A percentile compares a stretch with the other conserved stretches of the same genome.
These are phyloP conservation scores for Aegle marmelos DNA, from an alignment of 345 rosid genomes.

Conservation along the genomic window DNA sequence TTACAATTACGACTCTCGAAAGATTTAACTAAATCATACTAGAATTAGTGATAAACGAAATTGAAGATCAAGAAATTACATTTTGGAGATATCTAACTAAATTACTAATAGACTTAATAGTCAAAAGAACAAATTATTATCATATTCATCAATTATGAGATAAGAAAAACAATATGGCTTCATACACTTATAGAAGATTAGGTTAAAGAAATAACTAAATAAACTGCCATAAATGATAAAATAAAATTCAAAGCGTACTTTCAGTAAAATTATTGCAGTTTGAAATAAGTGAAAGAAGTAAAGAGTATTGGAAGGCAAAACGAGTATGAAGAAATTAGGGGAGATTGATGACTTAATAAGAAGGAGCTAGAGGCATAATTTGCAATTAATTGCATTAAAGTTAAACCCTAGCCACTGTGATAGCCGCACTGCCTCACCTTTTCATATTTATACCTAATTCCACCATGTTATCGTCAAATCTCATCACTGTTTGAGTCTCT, in stretches of 20 bases:
- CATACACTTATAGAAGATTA: neutral
- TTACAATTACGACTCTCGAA: conserved; percentile 26
- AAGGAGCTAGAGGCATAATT: too few relatives aligned
- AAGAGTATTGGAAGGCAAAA: too few relatives aligned
- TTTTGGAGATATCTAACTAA: neutral
- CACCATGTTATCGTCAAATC: too few relatives aligned
- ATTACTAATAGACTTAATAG: neutral
- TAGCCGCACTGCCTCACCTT: too few relatives aligned
- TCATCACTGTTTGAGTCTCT: too few relatives aligned
- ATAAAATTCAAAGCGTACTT: conserved; percentile 49
- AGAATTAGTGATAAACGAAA: neutral
- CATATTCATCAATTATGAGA: neutral
- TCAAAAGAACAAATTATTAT: neutral
- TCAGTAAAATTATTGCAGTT: conserved; percentile 41
- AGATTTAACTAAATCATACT: too few relatives aligned
- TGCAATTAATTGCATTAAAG: too few relatives aligned
- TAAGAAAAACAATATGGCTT: neutral
- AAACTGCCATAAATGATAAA: conserved; percentile 4
- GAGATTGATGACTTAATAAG: too few relatives aligned
- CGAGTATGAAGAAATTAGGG: too few relatives aligned
- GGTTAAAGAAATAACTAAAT: neutral
- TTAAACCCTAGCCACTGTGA: too few relatives aligned
- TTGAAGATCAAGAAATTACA: neutral
- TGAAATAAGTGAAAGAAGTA: too few relatives aligned
- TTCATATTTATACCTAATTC: too few relatives aligned